Conservation (phyloP, 2,329 filamentous ascomycete species). For the Botrytis pseudocinerea region DNA sequence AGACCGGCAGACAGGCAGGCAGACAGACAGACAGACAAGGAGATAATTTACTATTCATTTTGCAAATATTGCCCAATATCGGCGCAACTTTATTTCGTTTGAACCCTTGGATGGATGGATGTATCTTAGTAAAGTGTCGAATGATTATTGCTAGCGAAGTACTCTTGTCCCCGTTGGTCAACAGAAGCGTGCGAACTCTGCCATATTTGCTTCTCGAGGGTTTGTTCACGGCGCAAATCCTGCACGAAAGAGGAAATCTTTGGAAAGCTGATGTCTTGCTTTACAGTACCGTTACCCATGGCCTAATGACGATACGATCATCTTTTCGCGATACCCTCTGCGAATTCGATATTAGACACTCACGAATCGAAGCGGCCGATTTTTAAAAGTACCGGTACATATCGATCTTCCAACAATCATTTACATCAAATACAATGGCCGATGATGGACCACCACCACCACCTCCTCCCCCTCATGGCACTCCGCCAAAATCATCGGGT, state of each 20-base stretch:
- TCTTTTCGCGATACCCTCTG: conserved; percentile 10
- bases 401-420: conserved; percentile 3
- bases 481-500: conserved; percentile 68
- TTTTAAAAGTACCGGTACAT: conserved; percentile 8
- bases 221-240: background rate
- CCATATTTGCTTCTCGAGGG: conserved; percentile 8
- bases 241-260: background rate
- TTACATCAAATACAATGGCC: conserved; percentile 19
- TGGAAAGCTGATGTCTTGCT: conserved; percentile 13
- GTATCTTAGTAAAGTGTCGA: conserved; percentile 13
- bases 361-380: background rate
- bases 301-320: background rate
- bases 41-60: conserved; percentile 1
- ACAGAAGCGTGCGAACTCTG: background rate
- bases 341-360: conserved; percentile 1
- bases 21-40: background rate
- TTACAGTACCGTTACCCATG: conserved; percentile 3
- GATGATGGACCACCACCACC: conserved; percentile 53
- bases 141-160: conserved; percentile 12
- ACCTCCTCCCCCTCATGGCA: conserved; percentile 83
- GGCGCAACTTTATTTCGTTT: background rate
- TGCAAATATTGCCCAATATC: background rate
- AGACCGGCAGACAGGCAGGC: background rate
- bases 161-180: background rate
- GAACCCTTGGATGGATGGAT: background rate